Percentiles rank a stretch among this genome's conserved stretches.
phyloP scores from a whole-genome alignment of 495 filamentous ascomycete species.

The Clohesyomyces aquaticus region DNA sequence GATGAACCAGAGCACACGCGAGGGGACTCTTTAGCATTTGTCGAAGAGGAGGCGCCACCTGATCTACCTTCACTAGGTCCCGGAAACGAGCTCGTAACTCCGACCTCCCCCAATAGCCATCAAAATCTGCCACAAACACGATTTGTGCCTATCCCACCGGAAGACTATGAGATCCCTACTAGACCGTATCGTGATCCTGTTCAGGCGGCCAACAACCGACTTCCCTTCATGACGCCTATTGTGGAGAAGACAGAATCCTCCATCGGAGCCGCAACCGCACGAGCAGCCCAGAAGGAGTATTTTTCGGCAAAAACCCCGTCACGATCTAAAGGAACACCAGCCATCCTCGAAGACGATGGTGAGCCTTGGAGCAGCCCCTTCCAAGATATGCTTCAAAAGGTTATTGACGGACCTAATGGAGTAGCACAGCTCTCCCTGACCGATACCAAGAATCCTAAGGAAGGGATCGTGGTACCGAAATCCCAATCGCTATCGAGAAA shows the following conservation, averaged over 20 bases:
- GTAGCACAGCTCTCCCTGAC: constrained; percentile 54
- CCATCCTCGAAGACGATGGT: constrained; percentile 54
- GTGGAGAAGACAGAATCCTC: constrained; percentile 92
- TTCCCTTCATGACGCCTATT: constrained; percentile 98
- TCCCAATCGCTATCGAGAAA: constrained; percentile 20
- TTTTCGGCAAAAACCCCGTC: constrained; percentile 76
- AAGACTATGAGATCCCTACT: constrained; percentile 77
- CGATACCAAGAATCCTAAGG: constrained; percentile 39
- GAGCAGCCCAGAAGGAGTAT: constrained; percentile 56
- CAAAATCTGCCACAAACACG: constrained; percentile 51
- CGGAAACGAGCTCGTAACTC: constrained; percentile 46
- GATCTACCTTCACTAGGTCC: constrained; percentile 18
- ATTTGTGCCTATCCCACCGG: constrained; percentile 73
- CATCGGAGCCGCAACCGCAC: constrained; percentile 63
- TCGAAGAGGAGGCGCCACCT: constrained; percentile 12
- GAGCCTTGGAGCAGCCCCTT: constrained; percentile 72
- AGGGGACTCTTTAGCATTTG: constrained; percentile 30
- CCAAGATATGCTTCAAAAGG: constrained; percentile 59
- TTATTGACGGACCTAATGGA: constrained; percentile 44
- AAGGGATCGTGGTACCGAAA: constrained; percentile 25
- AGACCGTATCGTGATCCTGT: constrained; percentile 75
- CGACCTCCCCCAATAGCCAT: constrained; percentile 47
- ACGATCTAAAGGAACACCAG: constrained; percentile 52
- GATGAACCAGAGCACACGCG: constrained; percentile 19
- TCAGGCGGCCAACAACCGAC: constrained; percentile 77